phyloP scores from a whole-genome alignment of 176 grass and related monocot species.

The Puya raimondii region DNA sequence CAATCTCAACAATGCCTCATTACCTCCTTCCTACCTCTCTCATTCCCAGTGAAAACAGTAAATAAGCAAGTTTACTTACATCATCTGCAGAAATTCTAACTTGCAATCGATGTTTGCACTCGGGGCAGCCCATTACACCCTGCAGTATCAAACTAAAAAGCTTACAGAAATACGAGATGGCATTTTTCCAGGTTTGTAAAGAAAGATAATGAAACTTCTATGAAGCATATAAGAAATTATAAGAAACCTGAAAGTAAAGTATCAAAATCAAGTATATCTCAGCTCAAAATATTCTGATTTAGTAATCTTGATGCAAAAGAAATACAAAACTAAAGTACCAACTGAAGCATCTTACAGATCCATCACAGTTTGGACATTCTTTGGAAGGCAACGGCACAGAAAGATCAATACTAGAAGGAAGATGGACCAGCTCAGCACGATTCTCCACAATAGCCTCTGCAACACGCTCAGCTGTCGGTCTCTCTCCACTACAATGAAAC shows the following conservation, averaged over 20 bases:
- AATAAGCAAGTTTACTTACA: slow-evolving; percentile 6
- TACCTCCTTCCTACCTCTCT: too few species aligned
- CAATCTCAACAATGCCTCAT: neutral
- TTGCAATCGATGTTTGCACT: slow-evolving; percentile 30
- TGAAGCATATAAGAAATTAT: neutral
- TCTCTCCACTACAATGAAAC: slow-evolving; percentile 23
- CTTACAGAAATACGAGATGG: neutral
- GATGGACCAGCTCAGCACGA: slow-evolving; percentile 26
- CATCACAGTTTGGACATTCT: slow-evolving; percentile 29
- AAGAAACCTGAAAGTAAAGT: neutral
- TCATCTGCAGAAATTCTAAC: slow-evolving; percentile 26
- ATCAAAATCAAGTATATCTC: too few species aligned
- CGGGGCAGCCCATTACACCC: slow-evolving; percentile 25
- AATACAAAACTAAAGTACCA: neutral
- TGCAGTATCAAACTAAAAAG: neutral
- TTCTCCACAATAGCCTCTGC: slow-evolving; percentile 30
- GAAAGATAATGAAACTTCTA: neutral
- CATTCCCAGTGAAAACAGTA: neutral
- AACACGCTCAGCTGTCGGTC: slow-evolving; percentile 18
- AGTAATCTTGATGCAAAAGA: neutral
- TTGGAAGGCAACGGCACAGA: slow-evolving; percentile 26
- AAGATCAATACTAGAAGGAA: slow-evolving; percentile 29
- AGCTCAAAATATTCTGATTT: too few species aligned
- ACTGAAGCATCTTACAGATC: slow-evolving; percentile 25
- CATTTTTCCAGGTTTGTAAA: neutral